Evolutionary conservation across 306 rosid species (phyloP).

Genomic region (Psophocarpus tetragonolobus): DNA sequence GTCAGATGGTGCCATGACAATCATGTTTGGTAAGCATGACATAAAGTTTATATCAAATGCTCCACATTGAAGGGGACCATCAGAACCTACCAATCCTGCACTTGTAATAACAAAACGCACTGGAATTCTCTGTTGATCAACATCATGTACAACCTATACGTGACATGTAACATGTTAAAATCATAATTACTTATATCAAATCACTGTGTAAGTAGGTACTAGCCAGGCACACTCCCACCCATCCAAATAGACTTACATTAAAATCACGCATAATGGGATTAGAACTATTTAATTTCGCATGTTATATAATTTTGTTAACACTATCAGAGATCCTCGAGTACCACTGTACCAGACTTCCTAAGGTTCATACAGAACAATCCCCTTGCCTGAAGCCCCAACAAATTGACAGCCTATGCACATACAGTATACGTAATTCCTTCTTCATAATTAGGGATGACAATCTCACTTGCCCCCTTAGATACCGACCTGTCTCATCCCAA

Average conservation of each 20-base stretch:
- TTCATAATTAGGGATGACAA: too few species aligned
- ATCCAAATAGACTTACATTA: neutral
- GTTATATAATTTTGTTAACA: neutral
- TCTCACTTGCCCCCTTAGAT: too few species aligned
- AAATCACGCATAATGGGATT: neutral
- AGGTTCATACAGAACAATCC: slow-evolving; percentile 6
- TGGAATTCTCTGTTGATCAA: slow-evolving; percentile 80
- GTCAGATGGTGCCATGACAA: slow-evolving; percentile 94
- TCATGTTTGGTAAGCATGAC: slow-evolving; percentile 97
- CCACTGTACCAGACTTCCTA: slow-evolving; percentile 12
- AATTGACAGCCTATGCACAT: neutral
- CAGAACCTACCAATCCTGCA: slow-evolving; percentile 93
- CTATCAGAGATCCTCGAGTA: neutral
- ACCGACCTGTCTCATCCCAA: too few species aligned
- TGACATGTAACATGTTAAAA: slow-evolving; percentile 24
- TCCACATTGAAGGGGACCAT: slow-evolving; percentile 85
- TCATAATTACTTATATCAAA: neutral
- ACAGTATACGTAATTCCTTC: too few species aligned
- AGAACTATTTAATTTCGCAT: neutral
- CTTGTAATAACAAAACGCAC: slow-evolving; percentile 89
- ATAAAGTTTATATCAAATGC: slow-evolving; percentile 87
- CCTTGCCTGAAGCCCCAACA: neutral
- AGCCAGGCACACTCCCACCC: neutral
- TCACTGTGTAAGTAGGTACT: neutral
- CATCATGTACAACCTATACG: slow-evolving; percentile 86